phyloP scores from a whole-genome alignment of 2,329 filamentous ascomycete species.

The Claviceps lovelessii region DNA sequence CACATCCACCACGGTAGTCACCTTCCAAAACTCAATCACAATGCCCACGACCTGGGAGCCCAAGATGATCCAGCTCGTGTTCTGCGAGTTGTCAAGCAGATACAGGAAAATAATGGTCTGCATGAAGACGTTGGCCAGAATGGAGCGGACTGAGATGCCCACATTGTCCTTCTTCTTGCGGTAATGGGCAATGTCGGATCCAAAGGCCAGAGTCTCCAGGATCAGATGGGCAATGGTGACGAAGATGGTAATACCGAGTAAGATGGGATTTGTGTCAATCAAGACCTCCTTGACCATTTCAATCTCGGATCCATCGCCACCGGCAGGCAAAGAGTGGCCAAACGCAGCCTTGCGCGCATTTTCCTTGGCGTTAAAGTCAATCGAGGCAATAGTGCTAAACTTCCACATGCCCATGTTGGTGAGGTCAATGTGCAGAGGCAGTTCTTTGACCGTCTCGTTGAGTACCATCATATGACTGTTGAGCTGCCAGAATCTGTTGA shows the following conservation, averaged over 20 bases:
- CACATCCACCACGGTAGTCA: constrained; percentile 89
- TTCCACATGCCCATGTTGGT: constrained; percentile 79
- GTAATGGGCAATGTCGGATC: constrained; percentile 94
- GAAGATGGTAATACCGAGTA: constrained; percentile 69
- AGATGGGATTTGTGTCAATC: constrained; percentile 83
- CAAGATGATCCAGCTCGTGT: constrained; percentile 98
- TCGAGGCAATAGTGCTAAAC: constrained; percentile 67
- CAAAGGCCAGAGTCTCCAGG: constrained; percentile 92
- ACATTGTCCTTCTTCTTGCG: constrained; percentile 99
- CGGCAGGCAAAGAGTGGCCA: constrained; percentile 56
- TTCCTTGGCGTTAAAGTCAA: constrained; percentile 80
- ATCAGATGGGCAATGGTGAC: constrained; percentile 86
- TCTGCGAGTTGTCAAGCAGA: constrained; percentile 90
- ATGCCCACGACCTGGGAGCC: constrained; percentile 79
- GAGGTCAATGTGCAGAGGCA: constrained; percentile 73
- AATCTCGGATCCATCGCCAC: constrained; percentile 82
- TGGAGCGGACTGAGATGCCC: constrained; percentile 88
- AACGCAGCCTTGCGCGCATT: constrained; percentile 63
- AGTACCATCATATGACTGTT: constrained; percentile 79
- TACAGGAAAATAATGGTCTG: constrained; percentile 92
- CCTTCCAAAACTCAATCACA: constrained; percentile 67
- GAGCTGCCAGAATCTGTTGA: constrained; percentile 97
- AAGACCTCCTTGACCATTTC: constrained; percentile 96
- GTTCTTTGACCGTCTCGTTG: constrained; percentile 72
- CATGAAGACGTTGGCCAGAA: constrained; percentile 96